Base-by-base conservation (phyloP, 208 protist species). In the Endotrypanum monterogeii region DNA sequence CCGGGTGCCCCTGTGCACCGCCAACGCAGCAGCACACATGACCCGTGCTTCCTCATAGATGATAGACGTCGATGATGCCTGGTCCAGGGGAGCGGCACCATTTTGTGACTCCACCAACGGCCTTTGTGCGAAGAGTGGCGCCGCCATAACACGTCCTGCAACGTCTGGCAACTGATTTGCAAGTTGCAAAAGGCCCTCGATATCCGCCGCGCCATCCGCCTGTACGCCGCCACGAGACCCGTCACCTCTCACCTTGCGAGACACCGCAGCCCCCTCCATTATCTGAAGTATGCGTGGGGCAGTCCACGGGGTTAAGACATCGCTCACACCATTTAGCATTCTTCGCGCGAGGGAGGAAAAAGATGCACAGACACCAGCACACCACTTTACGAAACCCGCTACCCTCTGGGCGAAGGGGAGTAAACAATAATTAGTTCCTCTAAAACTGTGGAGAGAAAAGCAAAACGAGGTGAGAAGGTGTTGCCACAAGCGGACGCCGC, bases 81-180 rank as follows among this genome's bases (percentile, higher is more conserved):
- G 20, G 7, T 55, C 46, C 2, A 65, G 39, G 16, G 76, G 20
- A 1, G 44, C 8, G 18, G 30, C 39, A 28, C 39, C 12, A 54
- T 68, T 32, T 0, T 54, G n/a, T 30, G 18, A n/a, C 58, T 82
- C 72, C 0, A 79, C 70, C 2, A 83, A 54, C 6, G 79, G 74
- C n/a, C 80, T 83, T 58, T 89, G 79, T 28, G 82, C 78, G 78
- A 95, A 95, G 30, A 95, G 66, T 5, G 87, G 83, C 67, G 86
- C 83, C 14, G 85, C 60, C 52, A 95, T 76, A 50, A 81, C 83
- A n/a, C 90, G 90, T 20, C 83, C 82, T 9, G 90, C 84, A 39
- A 93, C 86, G 54, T 93, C 86, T 4, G 87, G 88, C 44, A 84
- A 76, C 51, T 84, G 73, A 66, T 78, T 84, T 16, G 84, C 71